phyloP scores from a whole-genome alignment of 768 basidiomycete species.

The Kwoniella bestiolae region DNA sequence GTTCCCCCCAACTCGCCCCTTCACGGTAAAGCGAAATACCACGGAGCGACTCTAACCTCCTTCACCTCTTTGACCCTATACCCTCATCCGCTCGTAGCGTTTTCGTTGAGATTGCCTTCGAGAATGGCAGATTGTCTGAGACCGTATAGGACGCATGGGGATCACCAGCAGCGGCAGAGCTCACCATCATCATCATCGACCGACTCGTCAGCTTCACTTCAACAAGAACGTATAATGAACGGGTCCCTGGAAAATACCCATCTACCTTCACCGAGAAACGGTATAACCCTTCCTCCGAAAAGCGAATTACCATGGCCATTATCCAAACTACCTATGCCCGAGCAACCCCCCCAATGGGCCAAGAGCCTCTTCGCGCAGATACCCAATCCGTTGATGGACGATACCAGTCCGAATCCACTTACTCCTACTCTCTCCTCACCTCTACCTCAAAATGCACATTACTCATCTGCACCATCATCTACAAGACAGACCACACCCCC shows the following conservation, averaged over 20 bases:
- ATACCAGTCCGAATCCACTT: neutral
- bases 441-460: too few species aligned
- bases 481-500: neutral
- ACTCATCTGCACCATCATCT: slow-evolving; percentile 5
- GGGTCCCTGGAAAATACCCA: neutral
- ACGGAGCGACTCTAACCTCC: slow-evolving; percentile 92
- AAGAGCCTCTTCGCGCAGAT: slow-evolving; percentile 6
- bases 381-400: slow-evolving; percentile 10
- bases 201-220: neutral
- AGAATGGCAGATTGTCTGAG: slow-evolving; percentile 68
- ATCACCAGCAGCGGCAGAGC: neutral
- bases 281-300: slow-evolving; percentile 14
- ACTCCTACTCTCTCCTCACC: neutral
- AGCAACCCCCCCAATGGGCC: slow-evolving; percentile 21
- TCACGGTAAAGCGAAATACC: slow-evolving; percentile 60
- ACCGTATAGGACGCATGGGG: slow-evolving; percentile 11
- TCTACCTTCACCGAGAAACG: neutral
- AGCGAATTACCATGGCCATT: slow-evolving; percentile 17
- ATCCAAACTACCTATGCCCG: slow-evolving; percentile 20
- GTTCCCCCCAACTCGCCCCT: slow-evolving; percentile 8
- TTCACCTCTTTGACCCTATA: slow-evolving; percentile 90
- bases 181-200: neutral
- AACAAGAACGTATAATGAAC: neutral
- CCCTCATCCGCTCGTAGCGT: slow-evolving; percentile 83
- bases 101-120: slow-evolving; percentile 86